Evolutionary conservation across 2,329 filamentous ascomycete genomes (phyloP), one percentile per base, ranked within the genome.

Genomic region (Thielaviopsis populi): DNA sequence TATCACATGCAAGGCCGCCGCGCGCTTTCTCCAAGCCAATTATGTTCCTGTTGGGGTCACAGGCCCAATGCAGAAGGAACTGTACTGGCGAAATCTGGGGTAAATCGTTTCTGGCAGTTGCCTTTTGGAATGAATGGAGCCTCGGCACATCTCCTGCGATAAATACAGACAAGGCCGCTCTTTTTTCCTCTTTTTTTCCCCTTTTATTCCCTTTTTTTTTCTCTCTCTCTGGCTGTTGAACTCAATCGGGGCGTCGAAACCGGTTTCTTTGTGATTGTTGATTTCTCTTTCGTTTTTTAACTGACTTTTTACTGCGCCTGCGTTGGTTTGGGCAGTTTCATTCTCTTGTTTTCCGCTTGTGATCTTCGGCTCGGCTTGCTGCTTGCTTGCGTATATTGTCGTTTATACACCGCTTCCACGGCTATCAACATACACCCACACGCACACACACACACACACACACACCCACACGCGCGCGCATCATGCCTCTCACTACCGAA

Each of bases 401-500:
- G 22, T 50, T 24, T 50, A 50, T 1, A 37, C 33, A 37, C 33
- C 33, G 42, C 42, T 46, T n/a, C n/a, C 4, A 46, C 42, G n/a
- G 15, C 15, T 46, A 3, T 8, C n/a, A 19, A 6, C 15, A 46
- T 11, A 13, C 17, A 13, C 41, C 10, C 33, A 37, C 46, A 54
- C 19, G 30, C 22, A 66, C 69, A 75, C 68, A 65, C n/a, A n/a
- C n/a, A n/a, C n/a, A n/a, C n/a, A n/a, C n/a, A 6, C 15, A 46
- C 41, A 13, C 17, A 13, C 41, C 10, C 33, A 37, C 46, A 54
- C 19, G 30, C 22, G 66, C 69, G 75, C 68, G 65, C n/a, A n/a
- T n/a, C n/a, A 83, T 83, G 81, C 79, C 81, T 70, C 78, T 83
- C 73, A 72, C 80, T 68, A 83, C 81, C 67, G 79, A 80, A 69